Conservation (phyloP, 1,284 basidiomycete genomes). For the Coniferiporia weirii region DNA sequence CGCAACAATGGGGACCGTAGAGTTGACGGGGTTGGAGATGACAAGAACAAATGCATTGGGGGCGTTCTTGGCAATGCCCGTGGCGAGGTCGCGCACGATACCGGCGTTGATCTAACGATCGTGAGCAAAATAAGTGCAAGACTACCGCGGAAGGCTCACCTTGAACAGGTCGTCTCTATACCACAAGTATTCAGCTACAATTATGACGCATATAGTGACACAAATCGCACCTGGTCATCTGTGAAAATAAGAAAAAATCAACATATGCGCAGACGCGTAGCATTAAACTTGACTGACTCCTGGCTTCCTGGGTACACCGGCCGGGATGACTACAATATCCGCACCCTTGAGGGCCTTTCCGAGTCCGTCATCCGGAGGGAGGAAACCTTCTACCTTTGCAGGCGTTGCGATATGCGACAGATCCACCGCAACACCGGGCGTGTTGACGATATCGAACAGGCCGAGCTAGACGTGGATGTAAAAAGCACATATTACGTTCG, state of each 20-base stretch:
- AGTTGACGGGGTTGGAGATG: constrained; percentile 96
- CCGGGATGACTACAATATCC: constrained; percentile 92
- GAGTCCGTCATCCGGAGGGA: constrained; percentile 73
- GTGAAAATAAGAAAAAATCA: constrained; percentile 16
- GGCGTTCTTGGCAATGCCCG: constrained; percentile 76
- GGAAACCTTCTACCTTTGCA: constrained; percentile 73
- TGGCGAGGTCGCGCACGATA: constrained; percentile 91
- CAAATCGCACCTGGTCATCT: constrained; percentile 69
- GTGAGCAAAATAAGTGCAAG: constrained; percentile 14
- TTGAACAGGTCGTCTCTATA: constrained; percentile 91
- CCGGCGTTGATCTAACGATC: constrained; percentile 87
- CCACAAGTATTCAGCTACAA: constrained; percentile 12
- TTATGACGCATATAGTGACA: constrained; percentile 15
- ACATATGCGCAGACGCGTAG: neutral
- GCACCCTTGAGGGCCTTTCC: constrained; percentile 81
- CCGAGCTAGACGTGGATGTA: constrained; percentile 47
- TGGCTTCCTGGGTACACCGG: constrained; percentile 95
- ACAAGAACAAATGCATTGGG: constrained; percentile 95
- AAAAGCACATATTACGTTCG: neutral
- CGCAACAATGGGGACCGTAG: constrained; percentile 94
- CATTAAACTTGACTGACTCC: constrained; percentile 52
- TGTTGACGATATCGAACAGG: constrained; percentile 95
- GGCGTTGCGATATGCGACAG: constrained; percentile 84
- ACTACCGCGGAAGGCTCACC: constrained; percentile 34
- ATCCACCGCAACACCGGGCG: constrained; percentile 94